Evolutionary conservation across 306 rosid species (phyloP).

Genomic region (Castanopsis chinensis): DNA sequence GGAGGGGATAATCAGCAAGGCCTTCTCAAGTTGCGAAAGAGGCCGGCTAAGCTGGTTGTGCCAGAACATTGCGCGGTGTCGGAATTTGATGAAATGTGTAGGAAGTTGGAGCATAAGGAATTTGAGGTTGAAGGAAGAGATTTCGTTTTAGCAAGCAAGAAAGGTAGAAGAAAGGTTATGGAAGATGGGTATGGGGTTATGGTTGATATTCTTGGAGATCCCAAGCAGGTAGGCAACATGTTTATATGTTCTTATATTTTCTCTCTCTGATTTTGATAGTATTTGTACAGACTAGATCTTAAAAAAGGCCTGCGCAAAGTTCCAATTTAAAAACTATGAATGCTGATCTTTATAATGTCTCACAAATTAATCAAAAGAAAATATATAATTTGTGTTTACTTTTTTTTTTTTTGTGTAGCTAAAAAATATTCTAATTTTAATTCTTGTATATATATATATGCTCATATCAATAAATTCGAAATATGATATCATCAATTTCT

Average conservation of each 20-base stretch:
- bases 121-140: constrained; percentile 35
- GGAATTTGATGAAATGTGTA: constrained; percentile 18
- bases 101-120: constrained; percentile 22
- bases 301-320: background rate
- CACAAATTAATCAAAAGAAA: background rate
- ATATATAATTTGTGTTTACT: too few species aligned
- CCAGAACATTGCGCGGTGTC: constrained; percentile 20
- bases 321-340: background rate
- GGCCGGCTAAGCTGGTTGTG: constrained; percentile 33
- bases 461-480: too few species aligned
- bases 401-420: too few species aligned
- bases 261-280: too few species aligned
- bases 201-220: constrained; percentile 37
- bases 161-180: constrained; percentile 36
- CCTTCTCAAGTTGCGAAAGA: constrained; percentile 14
- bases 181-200: constrained; percentile 35
- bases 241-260: too few species aligned
- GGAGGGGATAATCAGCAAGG: background rate
- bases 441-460: too few species aligned
- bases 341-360: background rate
- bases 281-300: too few species aligned
- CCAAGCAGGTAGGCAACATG: constrained; percentile 29
- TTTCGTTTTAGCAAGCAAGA: constrained; percentile 38
- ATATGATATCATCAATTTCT: too few species aligned
- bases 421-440: too few species aligned